Base-by-base conservation (phyloP, 768 basidiomycete genomes). In the Glaciozyma antarctica region DNA sequence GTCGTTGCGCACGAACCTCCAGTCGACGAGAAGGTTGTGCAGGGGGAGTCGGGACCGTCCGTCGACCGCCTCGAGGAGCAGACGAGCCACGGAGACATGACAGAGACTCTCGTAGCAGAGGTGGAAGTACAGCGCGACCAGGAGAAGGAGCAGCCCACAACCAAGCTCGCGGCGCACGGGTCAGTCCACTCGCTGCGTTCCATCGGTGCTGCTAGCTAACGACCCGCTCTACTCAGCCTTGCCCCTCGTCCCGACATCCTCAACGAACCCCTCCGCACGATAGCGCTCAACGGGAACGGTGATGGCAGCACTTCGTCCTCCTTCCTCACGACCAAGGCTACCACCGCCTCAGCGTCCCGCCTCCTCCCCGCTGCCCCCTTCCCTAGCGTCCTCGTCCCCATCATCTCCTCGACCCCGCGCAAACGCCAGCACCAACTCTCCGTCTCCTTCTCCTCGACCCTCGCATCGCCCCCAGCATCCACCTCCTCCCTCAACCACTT, bases 81-180 rank as follows among this genome's bases (percentile, higher is more conserved):
- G 19, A 34, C 53, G 45, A 5, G 38, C 54, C 12, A 30, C 41
- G 38, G 60, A 44, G 61, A 66, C 16, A 58, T 66, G 28, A 61
- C 55, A 8, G 52, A n/a, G 13, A 62, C 62, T 58, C 52, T 55
- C 44, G 65, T 55, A 19, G 26, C 41, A 15, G 65, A 66, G 43
- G 61, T 65, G 21, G 57, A 68, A 32, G 26, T 44, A 0, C 43
- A 60, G 3, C 47, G 64, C 5, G 30, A 30, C 8, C 21, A 45
- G 17, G 68, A 69, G 54, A 69, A 63, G 64, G 19, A 53, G 10
- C 62, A 63, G 49, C 32, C 65, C 9, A 65, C 65, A 64, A 43
- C 44, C 7, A 32, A 56, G 24, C 38, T 70, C 4, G 65, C 69
- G 1, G 51, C 57, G 47, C 63, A 66, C 17, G 69, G 69, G 69